Conservation (phyloP, 345 rosid species). For the Clausena lansium region DNA sequence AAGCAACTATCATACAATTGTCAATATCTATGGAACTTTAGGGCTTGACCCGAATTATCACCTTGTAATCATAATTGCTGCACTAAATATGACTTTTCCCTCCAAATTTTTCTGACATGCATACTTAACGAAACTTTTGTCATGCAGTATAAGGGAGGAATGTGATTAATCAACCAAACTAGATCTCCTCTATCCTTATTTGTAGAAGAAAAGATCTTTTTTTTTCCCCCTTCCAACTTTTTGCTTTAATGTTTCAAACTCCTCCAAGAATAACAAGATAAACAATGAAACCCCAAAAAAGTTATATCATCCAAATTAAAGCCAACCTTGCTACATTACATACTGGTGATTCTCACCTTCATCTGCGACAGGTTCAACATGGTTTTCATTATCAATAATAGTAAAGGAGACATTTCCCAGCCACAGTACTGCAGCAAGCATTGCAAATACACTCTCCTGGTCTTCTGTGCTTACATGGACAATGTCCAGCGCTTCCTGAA, state of each 20-base stretch:
- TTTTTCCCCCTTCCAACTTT: background rate
- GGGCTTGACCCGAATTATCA: background rate
- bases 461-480: conserved; percentile 96
- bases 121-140: background rate
- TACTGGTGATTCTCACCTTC: conserved; percentile 59
- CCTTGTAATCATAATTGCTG: background rate
- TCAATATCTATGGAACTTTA: background rate
- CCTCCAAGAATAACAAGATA: background rate
- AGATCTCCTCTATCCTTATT: background rate
- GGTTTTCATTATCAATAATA: conserved; percentile 87
- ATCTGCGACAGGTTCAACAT: conserved; percentile 76
- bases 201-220: background rate
- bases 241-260: background rate
- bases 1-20: background rate
- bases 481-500: conserved; percentile 91
- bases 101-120: background rate
- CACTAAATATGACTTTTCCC: background rate
- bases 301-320: background rate
- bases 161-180: background rate
- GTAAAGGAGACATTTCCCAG: conserved; percentile 84
- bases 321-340: background rate
- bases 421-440: conserved; percentile 99
- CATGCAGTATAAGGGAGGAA: background rate
- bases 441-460: conserved; percentile 91
- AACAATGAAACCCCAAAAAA: background rate